Evolutionary conservation across 306 rosid species (phyloP).

Genomic region (Cicer pinnatifidum): DNA sequence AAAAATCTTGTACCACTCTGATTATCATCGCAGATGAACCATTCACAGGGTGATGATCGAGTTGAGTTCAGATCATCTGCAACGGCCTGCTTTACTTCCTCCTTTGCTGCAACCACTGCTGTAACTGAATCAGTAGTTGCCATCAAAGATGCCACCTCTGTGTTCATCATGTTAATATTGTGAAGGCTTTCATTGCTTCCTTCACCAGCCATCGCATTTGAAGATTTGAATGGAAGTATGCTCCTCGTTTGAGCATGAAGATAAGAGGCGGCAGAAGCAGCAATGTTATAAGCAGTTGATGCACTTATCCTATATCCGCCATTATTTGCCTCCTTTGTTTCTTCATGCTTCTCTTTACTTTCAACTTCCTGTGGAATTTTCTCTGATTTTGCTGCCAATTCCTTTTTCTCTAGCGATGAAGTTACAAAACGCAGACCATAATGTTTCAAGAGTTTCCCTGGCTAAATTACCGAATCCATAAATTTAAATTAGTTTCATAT

Average conservation of each 20-base stretch:
- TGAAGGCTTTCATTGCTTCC: slow-evolving; percentile 45
- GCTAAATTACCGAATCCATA: slow-evolving; percentile 58
- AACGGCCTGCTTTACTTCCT: slow-evolving; percentile 97
- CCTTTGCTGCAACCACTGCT: slow-evolving; percentile 94
- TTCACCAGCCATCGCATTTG: slow-evolving; percentile 49
- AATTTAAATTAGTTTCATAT: slow-evolving; percentile 26
- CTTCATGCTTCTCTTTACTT: slow-evolving; percentile 47
- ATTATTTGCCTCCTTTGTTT: slow-evolving; percentile 47
- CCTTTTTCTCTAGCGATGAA: slow-evolving; percentile 78
- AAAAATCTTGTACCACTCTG: slow-evolving; percentile 71
- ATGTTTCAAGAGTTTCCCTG: slow-evolving; percentile 67
- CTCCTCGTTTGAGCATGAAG: slow-evolving; percentile 72
- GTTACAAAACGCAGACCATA: slow-evolving; percentile 67
- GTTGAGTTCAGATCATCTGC: slow-evolving; percentile 84
- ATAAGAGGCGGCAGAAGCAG: slow-evolving; percentile 92
- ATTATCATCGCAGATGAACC: slow-evolving; percentile 90
- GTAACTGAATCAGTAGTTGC: slow-evolving; percentile 93
- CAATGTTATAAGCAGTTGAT: slow-evolving; percentile 70
- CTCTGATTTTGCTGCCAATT: slow-evolving; percentile 58
- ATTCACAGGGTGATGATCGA: slow-evolving; percentile 84
- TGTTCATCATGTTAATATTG: slow-evolving; percentile 51
- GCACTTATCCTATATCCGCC: slow-evolving; percentile 63
- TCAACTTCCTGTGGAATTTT: slow-evolving; percentile 53
- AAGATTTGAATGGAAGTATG: slow-evolving; percentile 77
- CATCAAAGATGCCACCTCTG: slow-evolving; percentile 79